These are phyloP conservation scores for Candida oleophila DNA, from an alignment of 805 yeast species.

Conservation along the genomic window DNA sequence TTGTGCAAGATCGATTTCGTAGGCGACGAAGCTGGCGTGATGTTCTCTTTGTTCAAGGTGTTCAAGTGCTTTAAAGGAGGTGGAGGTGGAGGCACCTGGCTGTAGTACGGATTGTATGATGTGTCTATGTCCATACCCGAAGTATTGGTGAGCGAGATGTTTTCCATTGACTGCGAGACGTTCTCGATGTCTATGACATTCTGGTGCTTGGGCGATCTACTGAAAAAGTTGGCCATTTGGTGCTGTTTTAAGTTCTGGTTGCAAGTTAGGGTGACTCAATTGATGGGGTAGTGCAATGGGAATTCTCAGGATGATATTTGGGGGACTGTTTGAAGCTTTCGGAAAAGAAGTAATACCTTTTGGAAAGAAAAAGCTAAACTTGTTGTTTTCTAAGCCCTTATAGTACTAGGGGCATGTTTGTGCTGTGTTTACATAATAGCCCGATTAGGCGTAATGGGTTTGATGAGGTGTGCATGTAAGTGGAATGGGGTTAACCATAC, in stretches of 20 bases:
- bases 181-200: constrained; percentile 29
- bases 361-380: no score
- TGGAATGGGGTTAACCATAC: no score
- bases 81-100: background rate
- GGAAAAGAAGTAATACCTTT: no score
- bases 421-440: background rate
- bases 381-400: no score
- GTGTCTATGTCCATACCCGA: constrained; percentile 42
- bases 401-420: background rate
- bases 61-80: constrained; percentile 13
- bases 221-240: constrained; percentile 17
- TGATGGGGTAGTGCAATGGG: background rate
- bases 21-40: constrained; percentile 36
- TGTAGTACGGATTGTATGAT: constrained; percentile 12
- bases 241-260: background rate
- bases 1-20: constrained; percentile 34
- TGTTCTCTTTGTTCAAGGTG: constrained; percentile 34
- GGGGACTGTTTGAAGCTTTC: no score
- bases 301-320: no score
- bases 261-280: background rate
- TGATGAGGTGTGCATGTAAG: no score
- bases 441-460: no score
- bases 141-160: constrained; percentile 32
- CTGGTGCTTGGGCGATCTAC: constrained; percentile 17
- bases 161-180: constrained; percentile 42